Conservation (phyloP, 2,329 filamentous ascomycete species). For the Aspergillus puulaauensis region DNA sequence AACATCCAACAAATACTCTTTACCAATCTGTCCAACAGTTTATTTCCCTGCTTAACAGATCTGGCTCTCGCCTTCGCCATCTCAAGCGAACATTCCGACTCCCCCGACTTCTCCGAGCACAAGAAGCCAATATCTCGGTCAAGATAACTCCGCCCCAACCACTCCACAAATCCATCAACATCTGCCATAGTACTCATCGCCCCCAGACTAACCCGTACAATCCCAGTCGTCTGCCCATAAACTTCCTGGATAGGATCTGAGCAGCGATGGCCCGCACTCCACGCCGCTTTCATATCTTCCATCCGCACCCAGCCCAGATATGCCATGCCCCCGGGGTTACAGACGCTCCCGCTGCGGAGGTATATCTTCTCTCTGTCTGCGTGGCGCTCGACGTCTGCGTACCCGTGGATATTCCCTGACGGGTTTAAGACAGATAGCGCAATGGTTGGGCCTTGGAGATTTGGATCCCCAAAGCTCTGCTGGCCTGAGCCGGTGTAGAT, state of each 20-base stretch:
- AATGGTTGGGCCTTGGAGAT: constrained; percentile 12
- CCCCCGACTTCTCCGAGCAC: neutral
- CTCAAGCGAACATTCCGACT: neutral
- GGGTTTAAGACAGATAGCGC: constrained; percentile 12
- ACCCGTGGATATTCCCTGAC: constrained; percentile 2
- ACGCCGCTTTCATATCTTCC: constrained; percentile 12
- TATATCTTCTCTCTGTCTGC: constrained; percentile 15
- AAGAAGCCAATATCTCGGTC: neutral
- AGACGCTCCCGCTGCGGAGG: constrained; percentile 16
- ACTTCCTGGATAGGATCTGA: constrained; percentile 12
- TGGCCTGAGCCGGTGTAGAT: constrained; percentile 8
- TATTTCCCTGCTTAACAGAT: neutral
- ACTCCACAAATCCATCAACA: constrained; percentile 9
- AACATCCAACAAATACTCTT: neutral
- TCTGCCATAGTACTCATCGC: constrained; percentile 16
- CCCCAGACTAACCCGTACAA: constrained; percentile 15
- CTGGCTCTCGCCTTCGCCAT: neutral
- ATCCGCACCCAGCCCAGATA: constrained; percentile 6
- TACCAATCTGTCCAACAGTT: neutral
- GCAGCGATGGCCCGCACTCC: constrained; percentile 13
- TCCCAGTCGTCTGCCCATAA: constrained; percentile 7
- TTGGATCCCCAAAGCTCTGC: constrained; percentile 5
- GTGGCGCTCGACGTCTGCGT: constrained; percentile 10
- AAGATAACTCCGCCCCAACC: constrained; percentile 2
- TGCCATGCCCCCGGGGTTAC: constrained; percentile 17